Evolutionary conservation across 163 green algal genomes (phyloP).

Genomic region (Prototheca cutis): DNA sequence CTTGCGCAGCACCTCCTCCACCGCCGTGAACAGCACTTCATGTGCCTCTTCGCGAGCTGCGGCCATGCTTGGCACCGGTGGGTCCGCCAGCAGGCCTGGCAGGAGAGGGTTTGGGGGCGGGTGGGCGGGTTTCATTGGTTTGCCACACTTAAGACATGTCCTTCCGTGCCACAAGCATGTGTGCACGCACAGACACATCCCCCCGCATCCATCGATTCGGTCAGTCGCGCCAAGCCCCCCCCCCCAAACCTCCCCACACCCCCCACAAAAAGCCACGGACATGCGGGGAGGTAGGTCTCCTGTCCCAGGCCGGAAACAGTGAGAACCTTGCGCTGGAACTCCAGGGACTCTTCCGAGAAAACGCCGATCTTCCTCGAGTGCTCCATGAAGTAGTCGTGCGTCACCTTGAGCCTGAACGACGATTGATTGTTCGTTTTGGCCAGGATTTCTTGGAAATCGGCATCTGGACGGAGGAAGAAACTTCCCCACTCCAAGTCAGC

Average conservation of each 20-base stretch:
- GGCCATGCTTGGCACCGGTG: conserved; percentile 56
- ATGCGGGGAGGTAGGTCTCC: conserved; percentile 76
- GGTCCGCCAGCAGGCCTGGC: conserved; percentile 27
- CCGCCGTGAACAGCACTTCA: conserved; percentile 57
- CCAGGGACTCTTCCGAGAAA: conserved; percentile 47
- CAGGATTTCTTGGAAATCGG: too few species aligned
- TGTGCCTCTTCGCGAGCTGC: conserved; percentile 64
- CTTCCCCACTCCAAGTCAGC: too few species aligned
- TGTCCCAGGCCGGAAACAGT: conserved; percentile 70
- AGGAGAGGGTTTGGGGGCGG: too few species aligned
- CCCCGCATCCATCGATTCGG: too few species aligned
- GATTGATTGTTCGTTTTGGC: too few species aligned
- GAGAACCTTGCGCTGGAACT: conserved; percentile 87
- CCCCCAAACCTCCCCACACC: background rate
- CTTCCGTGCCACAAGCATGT: too few species aligned
- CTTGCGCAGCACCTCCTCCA: conserved; percentile 19
- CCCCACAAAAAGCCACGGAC: conserved; percentile 3
- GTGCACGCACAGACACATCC: too few species aligned
- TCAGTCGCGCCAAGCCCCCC: too few species aligned
- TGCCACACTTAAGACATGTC: too few species aligned
- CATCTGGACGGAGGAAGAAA: too few species aligned
- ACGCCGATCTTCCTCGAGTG: conserved; percentile 15
- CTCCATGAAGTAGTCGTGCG: conserved; percentile 20
- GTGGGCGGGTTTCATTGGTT: too few species aligned
- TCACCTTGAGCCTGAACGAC: conserved; percentile 20